These are phyloP conservation scores for Solanum pinnatisectum DNA, from an alignment of 257 asterid species.

Conservation along the genomic window DNA sequence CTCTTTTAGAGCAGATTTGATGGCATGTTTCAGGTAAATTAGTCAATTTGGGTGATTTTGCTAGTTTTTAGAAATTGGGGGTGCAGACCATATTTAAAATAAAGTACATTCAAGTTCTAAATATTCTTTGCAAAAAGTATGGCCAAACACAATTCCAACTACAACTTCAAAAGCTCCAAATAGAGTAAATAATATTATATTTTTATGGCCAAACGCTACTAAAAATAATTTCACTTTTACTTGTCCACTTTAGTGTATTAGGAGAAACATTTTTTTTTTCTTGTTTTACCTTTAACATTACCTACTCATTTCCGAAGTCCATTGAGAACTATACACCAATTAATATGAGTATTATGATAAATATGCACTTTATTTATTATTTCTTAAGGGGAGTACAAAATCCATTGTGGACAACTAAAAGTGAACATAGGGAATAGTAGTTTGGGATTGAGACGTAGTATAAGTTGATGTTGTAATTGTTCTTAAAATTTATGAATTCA, in stretches of 20 bases:
- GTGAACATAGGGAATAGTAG: background rate
- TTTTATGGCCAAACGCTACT: background rate
- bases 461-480: background rate
- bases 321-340: background rate
- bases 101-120: background rate
- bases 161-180: background rate
- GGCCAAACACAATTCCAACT: background rate
- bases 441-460: background rate
- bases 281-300: background rate
- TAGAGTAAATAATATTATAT: background rate
- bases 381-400: background rate
- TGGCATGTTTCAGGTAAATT: background rate
- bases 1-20: background rate
- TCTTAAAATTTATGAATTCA: slow-evolving; percentile 14
- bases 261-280: background rate
- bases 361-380: background rate
- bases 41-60: background rate
- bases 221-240: background rate
- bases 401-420: background rate
- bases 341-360: background rate
- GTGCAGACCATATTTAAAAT: background rate
- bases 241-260: background rate
- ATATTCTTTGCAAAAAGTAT: background rate
- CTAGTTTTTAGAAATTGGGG: background rate
- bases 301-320: background rate